Conservation (phyloP, 495 filamentous ascomycete genomes). For the Aspergillus affinis region DNA sequence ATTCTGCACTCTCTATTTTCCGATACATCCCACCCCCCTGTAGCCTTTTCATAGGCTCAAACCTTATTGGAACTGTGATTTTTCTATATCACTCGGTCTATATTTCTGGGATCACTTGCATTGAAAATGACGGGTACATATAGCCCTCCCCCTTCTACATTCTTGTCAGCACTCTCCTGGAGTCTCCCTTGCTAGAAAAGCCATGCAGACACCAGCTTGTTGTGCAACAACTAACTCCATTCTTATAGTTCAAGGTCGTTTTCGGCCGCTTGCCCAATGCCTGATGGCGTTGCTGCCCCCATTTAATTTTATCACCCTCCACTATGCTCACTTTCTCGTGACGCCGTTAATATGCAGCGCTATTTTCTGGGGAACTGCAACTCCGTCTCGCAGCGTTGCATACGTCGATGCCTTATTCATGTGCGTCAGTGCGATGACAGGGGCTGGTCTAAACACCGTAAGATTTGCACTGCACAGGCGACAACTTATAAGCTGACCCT, state of each 20-base stretch:
- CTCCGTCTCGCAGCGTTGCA: conserved; percentile 57
- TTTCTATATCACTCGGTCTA: not conserved
- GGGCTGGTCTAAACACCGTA: conserved; percentile 72
- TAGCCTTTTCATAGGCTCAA: not conserved
- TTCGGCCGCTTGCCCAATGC: conserved; percentile 20
- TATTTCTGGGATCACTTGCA: not conserved
- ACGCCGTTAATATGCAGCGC: conserved; percentile 63
- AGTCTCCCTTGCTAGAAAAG: not conserved
- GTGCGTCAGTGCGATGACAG: conserved; percentile 76
- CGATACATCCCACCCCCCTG: not conserved
- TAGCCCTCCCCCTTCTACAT: not conserved
- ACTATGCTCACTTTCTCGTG: conserved; percentile 75
- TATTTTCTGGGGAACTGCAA: conserved; percentile 72
- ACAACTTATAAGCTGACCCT: conserved; percentile 7
- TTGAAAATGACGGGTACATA: not conserved
- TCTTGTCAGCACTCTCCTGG: too few relatives aligned
- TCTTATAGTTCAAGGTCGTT: conserved; percentile 23
- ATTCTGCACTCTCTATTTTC: not conserved
- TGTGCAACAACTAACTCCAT: not conserved
- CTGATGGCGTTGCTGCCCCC: conserved; percentile 37
- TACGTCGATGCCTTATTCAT: conserved; percentile 79
- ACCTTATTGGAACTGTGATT: not conserved
- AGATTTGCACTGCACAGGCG: conserved; percentile 21
- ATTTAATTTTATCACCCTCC: conserved; percentile 75
- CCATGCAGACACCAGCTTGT: not conserved